Evolutionary conservation across 306 rosid species (phyloP).

Genomic region (Vachellia collinsii): DNA sequence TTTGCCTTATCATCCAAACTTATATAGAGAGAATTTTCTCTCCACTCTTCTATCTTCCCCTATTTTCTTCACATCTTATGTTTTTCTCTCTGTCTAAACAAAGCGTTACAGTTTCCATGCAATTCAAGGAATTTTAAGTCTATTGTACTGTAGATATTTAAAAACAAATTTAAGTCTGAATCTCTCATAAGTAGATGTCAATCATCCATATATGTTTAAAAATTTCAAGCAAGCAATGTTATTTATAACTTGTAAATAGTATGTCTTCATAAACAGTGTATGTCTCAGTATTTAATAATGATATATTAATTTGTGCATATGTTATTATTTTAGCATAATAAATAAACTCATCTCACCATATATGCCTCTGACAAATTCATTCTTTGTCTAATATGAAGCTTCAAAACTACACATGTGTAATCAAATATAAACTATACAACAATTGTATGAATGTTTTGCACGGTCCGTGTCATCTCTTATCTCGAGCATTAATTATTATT

Average conservation of each 20-base stretch:
- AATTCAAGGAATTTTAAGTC: too few species aligned
- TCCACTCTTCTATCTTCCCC: background rate
- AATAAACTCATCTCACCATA: background rate
- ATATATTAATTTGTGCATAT: background rate
- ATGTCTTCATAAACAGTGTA: background rate
- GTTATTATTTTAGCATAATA: background rate
- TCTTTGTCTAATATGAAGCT: background rate
- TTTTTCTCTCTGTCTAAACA: too few species aligned
- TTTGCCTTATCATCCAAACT: background rate
- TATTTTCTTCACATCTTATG: too few species aligned
- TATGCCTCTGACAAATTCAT: background rate
- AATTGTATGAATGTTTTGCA: background rate
- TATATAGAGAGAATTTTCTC: background rate
- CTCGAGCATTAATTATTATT: background rate
- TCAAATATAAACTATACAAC: background rate
- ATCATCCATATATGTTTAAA: too few species aligned
- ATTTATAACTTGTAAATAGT: background rate
- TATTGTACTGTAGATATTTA: background rate
- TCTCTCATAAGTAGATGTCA: background rate
- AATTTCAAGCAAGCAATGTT: background rate
- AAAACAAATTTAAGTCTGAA: background rate
- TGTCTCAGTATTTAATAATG: background rate
- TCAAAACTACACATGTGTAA: background rate
- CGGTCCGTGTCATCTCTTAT: background rate
- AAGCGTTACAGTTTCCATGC: too few species aligned